Percentiles rank a stretch among this genome's conserved stretches.
Conservation (phyloP, 2,329 filamentous ascomycete genomes). For the Pseudogymnoascus sp. region DNA sequence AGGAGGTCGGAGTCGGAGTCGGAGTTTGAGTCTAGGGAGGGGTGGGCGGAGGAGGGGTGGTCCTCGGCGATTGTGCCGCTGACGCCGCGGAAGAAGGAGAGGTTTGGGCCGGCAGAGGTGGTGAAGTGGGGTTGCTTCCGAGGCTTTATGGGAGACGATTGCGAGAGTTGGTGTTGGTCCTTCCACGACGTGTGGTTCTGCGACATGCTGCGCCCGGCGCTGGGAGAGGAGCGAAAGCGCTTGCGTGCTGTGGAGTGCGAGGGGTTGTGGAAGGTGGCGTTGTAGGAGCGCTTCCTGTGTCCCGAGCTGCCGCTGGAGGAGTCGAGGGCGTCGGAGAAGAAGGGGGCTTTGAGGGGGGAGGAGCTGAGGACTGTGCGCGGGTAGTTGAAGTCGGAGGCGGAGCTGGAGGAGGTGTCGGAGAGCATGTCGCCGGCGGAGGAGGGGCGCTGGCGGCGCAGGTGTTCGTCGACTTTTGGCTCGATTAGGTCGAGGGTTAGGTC, state of each 20-base stretch:
- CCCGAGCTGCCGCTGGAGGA: constrained; percentile 60
- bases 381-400: constrained; percentile 68
- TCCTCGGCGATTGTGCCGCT: constrained; percentile 52
- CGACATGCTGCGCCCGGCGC: constrained; percentile 48
- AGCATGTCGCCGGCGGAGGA: constrained; percentile 60
- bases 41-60: constrained; percentile 38
- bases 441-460: constrained; percentile 65
- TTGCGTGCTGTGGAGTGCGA: constrained; percentile 51
- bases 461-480: constrained; percentile 73
- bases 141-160: constrained; percentile 80
- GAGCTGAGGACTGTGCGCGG: constrained; percentile 62
- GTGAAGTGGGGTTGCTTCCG: constrained; percentile 68
- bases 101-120: constrained; percentile 58
- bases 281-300: constrained; percentile 55
- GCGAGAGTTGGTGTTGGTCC: constrained; percentile 63
- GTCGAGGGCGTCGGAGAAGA: constrained; percentile 72
- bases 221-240: constrained; percentile 59
- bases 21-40: constrained; percentile 28
- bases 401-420: constrained; percentile 74
- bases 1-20: constrained; percentile 81
- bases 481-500: constrained; percentile 78
- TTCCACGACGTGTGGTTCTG: constrained; percentile 60
- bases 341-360: constrained; percentile 71
- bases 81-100: constrained; percentile 65
- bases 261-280: constrained; percentile 47